Base-by-base conservation (phyloP, 768 basidiomycete genomes). In the Mycena olivaceomarginata region DNA sequence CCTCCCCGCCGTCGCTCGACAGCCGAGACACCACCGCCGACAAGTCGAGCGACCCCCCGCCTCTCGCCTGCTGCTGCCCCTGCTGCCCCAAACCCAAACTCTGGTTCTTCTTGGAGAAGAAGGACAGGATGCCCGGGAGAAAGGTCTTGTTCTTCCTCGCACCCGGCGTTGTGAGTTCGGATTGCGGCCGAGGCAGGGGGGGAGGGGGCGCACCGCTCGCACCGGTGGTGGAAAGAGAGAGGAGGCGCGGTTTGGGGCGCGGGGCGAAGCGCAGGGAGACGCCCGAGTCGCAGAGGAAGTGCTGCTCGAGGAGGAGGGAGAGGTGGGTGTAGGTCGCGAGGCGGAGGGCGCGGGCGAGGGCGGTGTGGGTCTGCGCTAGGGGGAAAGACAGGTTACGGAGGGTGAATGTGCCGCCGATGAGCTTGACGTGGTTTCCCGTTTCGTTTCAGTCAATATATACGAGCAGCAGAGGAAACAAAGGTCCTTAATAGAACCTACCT, bases 391-490 rank as follows among this genome's bases (percentile, higher is more conserved):
- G 79, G 12, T 90, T 92, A 75, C 85, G 86, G 74, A 95, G 86
- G 1, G 85, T 81, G 81, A 95, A 94, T 1, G 90, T 93, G 0
- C 94, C 94, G 6, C 94, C 94, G 10, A 94, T 88, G 43, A 93
- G 82, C 39, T 84, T 86, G 5, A 84, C 56, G 2, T 64, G 62
- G 41, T 20, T 22, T 22, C 22, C 63, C 46, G 22, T 5, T 45
- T 12, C 22, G 43, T 65, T 41, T 65, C 6, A 65, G 22, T 43
- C 12, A 7, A 65, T n/a, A n/a, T n/a, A n/a, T n/a, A 3, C 46
- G n/a, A n/a, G n/a, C n/a, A 31, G 31, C 2, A 31, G 31, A 25
- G 25, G n/a, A n/a, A n/a, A n/a, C n/a, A n/a, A n/a, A n/a, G n/a
- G n/a, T n/a, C n/a, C n/a, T n/a, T n/a, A n/a, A n/a, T n/a, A n/a